These are phyloP conservation scores for Zelopaecilomyces penicillatus DNA, from an alignment of 2,329 filamentous ascomycete species.

Conservation along the genomic window DNA sequence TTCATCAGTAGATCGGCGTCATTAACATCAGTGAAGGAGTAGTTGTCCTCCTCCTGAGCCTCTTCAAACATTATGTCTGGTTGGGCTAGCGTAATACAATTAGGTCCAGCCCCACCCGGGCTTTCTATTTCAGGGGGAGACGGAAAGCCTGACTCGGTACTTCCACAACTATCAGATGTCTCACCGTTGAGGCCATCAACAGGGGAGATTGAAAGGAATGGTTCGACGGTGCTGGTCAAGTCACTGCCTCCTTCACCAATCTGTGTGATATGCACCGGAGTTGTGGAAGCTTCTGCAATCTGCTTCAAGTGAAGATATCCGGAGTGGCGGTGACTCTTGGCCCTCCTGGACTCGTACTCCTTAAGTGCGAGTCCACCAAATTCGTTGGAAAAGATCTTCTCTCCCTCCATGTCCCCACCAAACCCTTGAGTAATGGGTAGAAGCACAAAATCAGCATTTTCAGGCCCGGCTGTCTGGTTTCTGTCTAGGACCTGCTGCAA, in stretches of 20 bases:
- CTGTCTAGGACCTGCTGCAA: conserved; percentile 27
- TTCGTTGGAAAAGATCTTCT: conserved; percentile 17
- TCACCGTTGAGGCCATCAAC: conserved; percentile 27
- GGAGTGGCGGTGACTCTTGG: conserved; percentile 8
- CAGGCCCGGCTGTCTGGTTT: conserved; percentile 19
- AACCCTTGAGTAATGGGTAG: conserved; percentile 8
- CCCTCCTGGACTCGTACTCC: conserved; percentile 21
- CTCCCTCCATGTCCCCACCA: conserved; percentile 4
- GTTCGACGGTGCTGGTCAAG: too few relatives aligned
- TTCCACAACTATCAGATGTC: conserved; percentile 25
- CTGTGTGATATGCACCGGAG: too few relatives aligned
- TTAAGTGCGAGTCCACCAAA: conserved; percentile 30
- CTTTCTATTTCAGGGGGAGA: conserved; percentile 30
- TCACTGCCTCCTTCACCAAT: too few relatives aligned
- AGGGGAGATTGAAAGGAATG: conserved; percentile 10
- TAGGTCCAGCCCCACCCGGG: conserved; percentile 14
- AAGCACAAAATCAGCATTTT: conserved; percentile 16
- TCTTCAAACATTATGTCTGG: conserved; percentile 14
- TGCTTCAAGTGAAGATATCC: too few relatives aligned
- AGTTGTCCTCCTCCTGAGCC: conserved; percentile 21
- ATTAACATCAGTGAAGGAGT: conserved; percentile 20
- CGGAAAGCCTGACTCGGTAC: conserved; percentile 20
- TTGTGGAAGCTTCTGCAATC: conserved; percentile 8
- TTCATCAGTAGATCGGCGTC: conserved; percentile 29
- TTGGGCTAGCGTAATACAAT: conserved; percentile 16